These are phyloP conservation scores for Fusarium sarcochroum DNA, from an alignment of 2,329 filamentous ascomycete species.

Conservation along the genomic window DNA sequence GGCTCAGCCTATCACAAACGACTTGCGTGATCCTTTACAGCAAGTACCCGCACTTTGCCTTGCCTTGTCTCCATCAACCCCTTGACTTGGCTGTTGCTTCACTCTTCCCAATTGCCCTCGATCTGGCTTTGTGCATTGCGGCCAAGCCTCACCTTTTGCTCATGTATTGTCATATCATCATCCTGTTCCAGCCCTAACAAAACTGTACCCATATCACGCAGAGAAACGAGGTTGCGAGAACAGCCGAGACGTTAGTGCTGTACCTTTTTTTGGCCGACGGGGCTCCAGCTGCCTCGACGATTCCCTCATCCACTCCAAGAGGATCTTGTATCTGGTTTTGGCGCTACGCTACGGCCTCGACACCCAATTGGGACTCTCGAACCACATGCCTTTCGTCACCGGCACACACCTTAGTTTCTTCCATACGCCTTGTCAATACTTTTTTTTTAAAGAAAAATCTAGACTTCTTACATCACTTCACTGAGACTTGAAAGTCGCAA, in stretches of 20 bases:
- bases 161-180: constrained; percentile 3
- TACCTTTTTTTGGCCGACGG: constrained; percentile 28
- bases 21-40: constrained; percentile 21
- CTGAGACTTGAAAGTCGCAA: constrained; percentile 44
- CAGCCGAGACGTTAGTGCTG: constrained; percentile 34
- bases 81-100: constrained; percentile 25
- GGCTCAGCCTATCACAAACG: constrained; percentile 33
- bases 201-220: not conserved
- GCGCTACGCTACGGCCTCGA: constrained; percentile 19
- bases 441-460: constrained; percentile 8
- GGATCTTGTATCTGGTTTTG: constrained; percentile 16
- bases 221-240: constrained; percentile 21
- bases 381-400: constrained; percentile 37
- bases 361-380: constrained; percentile 38
- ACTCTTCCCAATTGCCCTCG: constrained; percentile 8
- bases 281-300: constrained; percentile 28
- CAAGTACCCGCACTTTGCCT: constrained; percentile 24
- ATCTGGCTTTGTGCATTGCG: constrained; percentile 23
- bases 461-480: constrained; percentile 1
- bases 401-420: constrained; percentile 23
- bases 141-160: constrained; percentile 30
- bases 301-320: constrained; percentile 31
- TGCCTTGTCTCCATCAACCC: constrained; percentile 10
- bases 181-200: constrained; percentile 12
- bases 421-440: constrained; percentile 12